These are phyloP conservation scores for Chaetoscypha palmicola DNA, from an alignment of 2,329 filamentous ascomycete species.

Conservation along the genomic window DNA sequence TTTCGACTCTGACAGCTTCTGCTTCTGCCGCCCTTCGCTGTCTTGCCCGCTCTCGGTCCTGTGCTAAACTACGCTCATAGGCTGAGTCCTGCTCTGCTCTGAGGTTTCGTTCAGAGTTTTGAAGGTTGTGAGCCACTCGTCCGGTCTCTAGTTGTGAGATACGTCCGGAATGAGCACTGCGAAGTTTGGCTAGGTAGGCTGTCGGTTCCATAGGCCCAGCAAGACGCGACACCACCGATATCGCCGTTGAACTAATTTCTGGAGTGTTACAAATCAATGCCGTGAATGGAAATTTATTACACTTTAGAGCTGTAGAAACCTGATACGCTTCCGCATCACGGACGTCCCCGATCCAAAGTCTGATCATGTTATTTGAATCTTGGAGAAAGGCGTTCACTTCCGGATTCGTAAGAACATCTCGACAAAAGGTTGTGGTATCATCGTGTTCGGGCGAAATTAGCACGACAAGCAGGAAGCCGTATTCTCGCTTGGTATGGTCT, in stretches of 20 bases:
- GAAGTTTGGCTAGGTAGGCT: conserved; percentile 71
- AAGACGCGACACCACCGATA: conserved; percentile 81
- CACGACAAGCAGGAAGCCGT: conserved; percentile 86
- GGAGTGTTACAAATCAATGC: conserved; percentile 83
- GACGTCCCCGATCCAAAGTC: conserved; percentile 90
- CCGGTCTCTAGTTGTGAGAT: conserved; percentile 67
- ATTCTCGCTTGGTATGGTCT: conserved; percentile 80
- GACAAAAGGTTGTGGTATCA: conserved; percentile 75
- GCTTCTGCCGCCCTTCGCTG: conserved; percentile 70
- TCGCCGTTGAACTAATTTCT: conserved; percentile 72
- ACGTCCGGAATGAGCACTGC: conserved; percentile 66
- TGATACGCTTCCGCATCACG: conserved; percentile 92
- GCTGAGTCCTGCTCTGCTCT: conserved; percentile 87
- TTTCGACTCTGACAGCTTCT: conserved; percentile 60
- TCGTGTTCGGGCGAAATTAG: conserved; percentile 91
- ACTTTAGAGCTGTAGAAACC: conserved; percentile 77
- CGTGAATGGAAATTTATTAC: conserved; percentile 88
- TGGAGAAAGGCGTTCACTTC: conserved; percentile 70
- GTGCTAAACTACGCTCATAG: conserved; percentile 85
- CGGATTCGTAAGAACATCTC: conserved; percentile 70
- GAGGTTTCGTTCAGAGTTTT: conserved; percentile 72
- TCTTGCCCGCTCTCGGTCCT: conserved; percentile 77
- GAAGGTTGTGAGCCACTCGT: conserved; percentile 51
- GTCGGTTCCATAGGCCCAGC: conserved; percentile 62
- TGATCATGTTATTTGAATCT: conserved; percentile 67